A percentile compares a stretch with the other conserved stretches of the same genome.
Evolutionary conservation across 208 protist genomes (phyloP).

Genomic region (Herpetomonas samuelpessoai): DNA sequence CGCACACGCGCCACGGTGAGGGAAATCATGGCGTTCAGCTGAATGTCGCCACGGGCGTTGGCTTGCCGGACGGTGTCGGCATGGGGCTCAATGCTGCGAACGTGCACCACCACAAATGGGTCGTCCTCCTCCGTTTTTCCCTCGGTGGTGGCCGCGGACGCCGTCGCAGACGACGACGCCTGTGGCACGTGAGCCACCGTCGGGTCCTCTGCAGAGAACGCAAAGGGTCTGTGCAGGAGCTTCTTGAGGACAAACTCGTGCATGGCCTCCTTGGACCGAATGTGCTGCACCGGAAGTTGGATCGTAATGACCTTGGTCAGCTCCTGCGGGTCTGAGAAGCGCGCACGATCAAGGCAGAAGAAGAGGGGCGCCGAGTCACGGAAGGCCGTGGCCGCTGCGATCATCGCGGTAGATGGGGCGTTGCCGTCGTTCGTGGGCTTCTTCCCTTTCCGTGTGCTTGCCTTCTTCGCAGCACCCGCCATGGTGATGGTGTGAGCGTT

Average conservation of each 20-base stretch:
- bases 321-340: conserved; percentile 24
- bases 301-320: conserved; percentile 30
- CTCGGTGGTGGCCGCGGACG: conserved; percentile 1
- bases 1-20: conserved; percentile 30
- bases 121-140: background rate
- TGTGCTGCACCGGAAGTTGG: conserved; percentile 36
- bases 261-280: conserved; percentile 31
- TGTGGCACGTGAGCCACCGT: conserved; percentile 11
- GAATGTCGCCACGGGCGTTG: conserved; percentile 42
- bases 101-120: conserved; percentile 31
- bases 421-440: background rate
- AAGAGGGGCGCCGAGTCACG: conserved; percentile 28
- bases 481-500: too few species aligned
- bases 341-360: conserved; percentile 32
- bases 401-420: background rate
- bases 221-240: conserved; percentile 38
- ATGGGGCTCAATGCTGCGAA: conserved; percentile 33
- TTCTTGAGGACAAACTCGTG: conserved; percentile 44
- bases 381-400: background rate
- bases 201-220: conserved; percentile 21
- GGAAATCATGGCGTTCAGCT: conserved; percentile 31
- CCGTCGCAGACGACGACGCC: background rate
- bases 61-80: conserved; percentile 40
- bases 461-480: too few species aligned
- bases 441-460: background rate